Base-by-base conservation (phyloP, 106 monocot species). In the Vanilla planifolia region DNA sequence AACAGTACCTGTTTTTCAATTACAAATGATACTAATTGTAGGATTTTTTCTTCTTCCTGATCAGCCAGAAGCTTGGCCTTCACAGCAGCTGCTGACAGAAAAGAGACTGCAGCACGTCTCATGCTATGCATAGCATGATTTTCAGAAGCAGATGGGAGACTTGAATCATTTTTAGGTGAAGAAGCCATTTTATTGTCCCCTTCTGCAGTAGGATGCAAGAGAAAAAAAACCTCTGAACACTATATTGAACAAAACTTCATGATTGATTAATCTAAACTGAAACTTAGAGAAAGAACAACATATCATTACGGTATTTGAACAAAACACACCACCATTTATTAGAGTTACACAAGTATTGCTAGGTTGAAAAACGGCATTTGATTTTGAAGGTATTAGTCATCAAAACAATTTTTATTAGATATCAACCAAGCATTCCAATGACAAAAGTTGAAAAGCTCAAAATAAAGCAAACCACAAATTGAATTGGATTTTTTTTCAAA, bases 1-100 rank as follows among this genome's bases (percentile, higher is more conserved):
- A n/a, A n/a, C n/a, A 47, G 23, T 73, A 96, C 95, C 90, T 86
- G 90, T 43, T 90, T 96, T 29, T 89, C 86, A 27, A 96, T 86
- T 24, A 86, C 61, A 19, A 75, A 48, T 4, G 87, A 68, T 22
- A 69, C 81, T 32, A 91, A 77, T n/a, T 84, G 73, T 33, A 63
- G 65, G 50, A 98, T 85, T 51, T 91, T 76, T 26, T 87, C 81
- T 67, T 98, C 96, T 60, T 91, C 91, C 34, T 79, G 87, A 35
- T 85, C 67, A 20, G 81, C 91, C 60, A 91, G 87, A 73, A 91
- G 63, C 60, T 88, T 91, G 26, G 91, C 84, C 50, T 87, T 98
- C 44, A 91, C 96, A 14, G 81, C 69, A 79, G 91, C 87, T 32
- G 91, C 86, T 50, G 96, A 80, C 55, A 98, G 70, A 60, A 81